phyloP scores from a whole-genome alignment of 495 filamentous ascomycete species.

The Tetracladium setigerum region DNA sequence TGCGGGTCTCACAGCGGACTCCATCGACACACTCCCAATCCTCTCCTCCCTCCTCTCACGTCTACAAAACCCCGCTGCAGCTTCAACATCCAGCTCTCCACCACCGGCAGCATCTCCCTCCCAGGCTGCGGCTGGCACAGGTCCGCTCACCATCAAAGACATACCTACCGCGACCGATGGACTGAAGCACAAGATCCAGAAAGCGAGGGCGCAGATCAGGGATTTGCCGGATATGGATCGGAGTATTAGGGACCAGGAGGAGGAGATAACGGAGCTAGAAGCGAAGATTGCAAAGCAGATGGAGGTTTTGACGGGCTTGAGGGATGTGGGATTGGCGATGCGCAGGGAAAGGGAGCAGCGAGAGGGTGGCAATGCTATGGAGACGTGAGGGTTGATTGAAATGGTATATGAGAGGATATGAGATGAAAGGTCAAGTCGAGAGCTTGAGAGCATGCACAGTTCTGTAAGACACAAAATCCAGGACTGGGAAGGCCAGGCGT shows the following conservation, averaged over 20 bases:
- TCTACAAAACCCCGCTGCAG: constrained; percentile 31
- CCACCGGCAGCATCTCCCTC: constrained; percentile 26
- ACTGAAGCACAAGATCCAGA: constrained; percentile 73
- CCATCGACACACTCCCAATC: constrained; percentile 79
- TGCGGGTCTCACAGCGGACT: constrained; percentile 46
- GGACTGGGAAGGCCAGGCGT: too few relatives aligned
- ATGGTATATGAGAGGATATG: too few relatives aligned
- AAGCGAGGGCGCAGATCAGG: constrained; percentile 60
- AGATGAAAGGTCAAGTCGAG: too few relatives aligned
- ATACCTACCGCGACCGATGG: constrained; percentile 64
- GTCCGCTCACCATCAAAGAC: constrained; percentile 47
- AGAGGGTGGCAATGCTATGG: constrained; percentile 12
- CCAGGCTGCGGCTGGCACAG: constrained; percentile 13
- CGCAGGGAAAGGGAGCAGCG: constrained; percentile 24
- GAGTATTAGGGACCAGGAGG: constrained; percentile 68
- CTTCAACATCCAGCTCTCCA: constrained; percentile 23
- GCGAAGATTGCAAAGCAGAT: constrained; percentile 53
- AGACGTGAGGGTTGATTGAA: constrained; percentile 5
- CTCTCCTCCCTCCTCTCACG: constrained; percentile 70
- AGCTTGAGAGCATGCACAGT: too few relatives aligned
- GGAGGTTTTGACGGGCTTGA: constrained; percentile 38
- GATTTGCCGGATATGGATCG: constrained; percentile 67
- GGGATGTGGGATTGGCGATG: constrained; percentile 32
- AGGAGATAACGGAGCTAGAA: constrained; percentile 71
- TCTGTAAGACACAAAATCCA: too few relatives aligned